Evolutionary conservation across 345 rosid species (phyloP), one percentile per base, ranked within the genome.

Genomic region (Populus euphratica): DNA sequence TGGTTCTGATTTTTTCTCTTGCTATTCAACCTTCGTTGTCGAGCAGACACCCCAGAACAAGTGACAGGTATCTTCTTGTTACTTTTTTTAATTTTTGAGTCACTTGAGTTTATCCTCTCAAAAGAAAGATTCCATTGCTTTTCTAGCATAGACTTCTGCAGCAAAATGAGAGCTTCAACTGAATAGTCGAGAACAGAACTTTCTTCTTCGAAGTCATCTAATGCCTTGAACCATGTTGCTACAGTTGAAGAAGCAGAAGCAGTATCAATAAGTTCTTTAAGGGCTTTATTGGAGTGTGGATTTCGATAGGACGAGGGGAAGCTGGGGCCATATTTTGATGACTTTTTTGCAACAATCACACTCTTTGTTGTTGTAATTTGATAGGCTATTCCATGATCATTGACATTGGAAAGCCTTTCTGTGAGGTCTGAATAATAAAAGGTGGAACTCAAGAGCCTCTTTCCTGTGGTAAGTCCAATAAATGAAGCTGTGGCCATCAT

Each of bases 61-160:
- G 89, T 89, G 41, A 93, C 85, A 0, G 86, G 85, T 72, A 90
- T 71, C 83, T 88, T 87, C 88, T 86, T 86, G 61, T 72, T 63
- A 64, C 14, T 76, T 76, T 79, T 87, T 47, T 49, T 79, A 49
- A 64, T 78, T 0, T 86, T 69, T 23, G 89, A 83, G 67, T 84
- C 87, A 81, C 65, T 54, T 31, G 78, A 78, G 21, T 65, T 74
- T 2, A 77, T 83, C 72, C 87, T 82, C 64, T 91, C 92, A 78
- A 93, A 89, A 21, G 97, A 88, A 82, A 95, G 98, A 76, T 84
- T 91, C 99, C 99, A 95, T 61, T 93, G 97, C 81, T 94, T 90
- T 73, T 95, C 99, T 44, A 95, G 89, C 91, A 93, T 89, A 71
- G 94, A 90, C 85, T 90, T 95, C 86, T 95, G 99, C 74, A 94